Evolutionary conservation across 2,329 filamentous ascomycete genomes (phyloP).

Genomic region (Fonsecaea nubica): DNA sequence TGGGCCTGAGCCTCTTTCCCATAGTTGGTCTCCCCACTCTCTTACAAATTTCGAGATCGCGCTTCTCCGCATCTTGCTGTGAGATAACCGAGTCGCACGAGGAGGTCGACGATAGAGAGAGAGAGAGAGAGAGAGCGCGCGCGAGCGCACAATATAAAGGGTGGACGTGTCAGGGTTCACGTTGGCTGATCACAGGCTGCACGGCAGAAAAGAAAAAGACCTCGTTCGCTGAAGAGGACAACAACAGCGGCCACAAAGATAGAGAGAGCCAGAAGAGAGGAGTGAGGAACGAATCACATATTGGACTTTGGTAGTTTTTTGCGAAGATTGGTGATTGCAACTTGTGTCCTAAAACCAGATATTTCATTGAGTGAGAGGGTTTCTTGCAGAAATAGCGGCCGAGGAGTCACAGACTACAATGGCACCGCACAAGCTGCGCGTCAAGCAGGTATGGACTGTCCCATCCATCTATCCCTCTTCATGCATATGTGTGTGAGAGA

Average conservation of each 20-base stretch:
- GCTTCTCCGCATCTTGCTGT: constrained; percentile 6
- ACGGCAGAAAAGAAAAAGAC: too few relatives aligned
- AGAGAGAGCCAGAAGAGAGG: too few relatives aligned
- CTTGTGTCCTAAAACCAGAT: too few relatives aligned
- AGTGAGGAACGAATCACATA: too few relatives aligned
- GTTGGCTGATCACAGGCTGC: background rate
- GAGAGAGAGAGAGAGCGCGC: background rate
- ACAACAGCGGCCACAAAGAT: too few relatives aligned
- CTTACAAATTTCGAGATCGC: constrained; percentile 3
- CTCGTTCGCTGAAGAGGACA: background rate
- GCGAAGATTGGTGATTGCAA: too few relatives aligned
- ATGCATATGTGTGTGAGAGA: background rate
- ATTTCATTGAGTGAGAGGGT: too few relatives aligned
- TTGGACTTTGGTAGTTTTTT: too few relatives aligned
- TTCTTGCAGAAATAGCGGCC: constrained; percentile 4
- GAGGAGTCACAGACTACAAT: background rate
- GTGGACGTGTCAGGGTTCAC: background rate
- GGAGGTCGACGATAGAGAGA: background rate
- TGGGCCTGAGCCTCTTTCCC: background rate
- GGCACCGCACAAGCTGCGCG: constrained; percentile 14
- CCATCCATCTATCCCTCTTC: background rate
- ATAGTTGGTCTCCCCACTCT: background rate
- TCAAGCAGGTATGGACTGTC: constrained; percentile 21
- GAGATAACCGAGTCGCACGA: background rate
- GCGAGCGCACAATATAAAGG: too few relatives aligned